Evolutionary conservation across 495 filamentous ascomycete genomes (phyloP), one percentile per base, ranked within the genome.

Genomic region (Daldinia vernicosa): DNA sequence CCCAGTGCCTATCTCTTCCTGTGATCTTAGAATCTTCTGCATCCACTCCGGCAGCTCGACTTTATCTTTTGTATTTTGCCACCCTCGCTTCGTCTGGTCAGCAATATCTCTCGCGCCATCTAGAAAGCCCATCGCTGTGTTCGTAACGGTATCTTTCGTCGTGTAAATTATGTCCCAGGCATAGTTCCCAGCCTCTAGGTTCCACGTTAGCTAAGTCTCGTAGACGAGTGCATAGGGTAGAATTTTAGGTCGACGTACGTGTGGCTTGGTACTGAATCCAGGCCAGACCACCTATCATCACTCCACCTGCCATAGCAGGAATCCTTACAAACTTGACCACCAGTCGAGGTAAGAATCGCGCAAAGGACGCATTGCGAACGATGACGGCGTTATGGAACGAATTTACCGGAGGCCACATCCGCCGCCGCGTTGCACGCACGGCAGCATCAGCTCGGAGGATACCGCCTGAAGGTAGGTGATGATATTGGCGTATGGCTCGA

Each of bases 221-320:
- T 17, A 30, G 9, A 33, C 17, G 35, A 45, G 12, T 61, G 14
- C 43, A 84, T 1, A 24, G 40, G 33, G 11, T 27, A 19, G 22
- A 26, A 47, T 17, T 35, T 35, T 32, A 43, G 19, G 30, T 8
- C 5, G 26, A 75, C 93, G 76, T 86, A 96, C 93, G 92, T 56
- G 90, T 90, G 67, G 95, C 95, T 81, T 98, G 96, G 78, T 98
- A 98, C 78, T 99, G 95, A 33, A 99, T 74, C 85, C 97, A 99
- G 45, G 92, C 92, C 32, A 95, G 76, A 4, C 92, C 92, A 6
- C 92, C 93, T 76, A 99, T 86, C 80, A 91, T 92, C 47, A 92
- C 89, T 45, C 92, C 93, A 35, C 94, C 95, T 77, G 97, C 93
- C 80, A 97, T 89, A 63, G 96, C 95, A 27, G 95, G 95, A 55